A percentile compares a stretch with the other conserved stretches of the same genome.
phyloP scores from a whole-genome alignment of 1,139 yeast genomes.

The Zhuliangozyma blackwelliae region DNA sequence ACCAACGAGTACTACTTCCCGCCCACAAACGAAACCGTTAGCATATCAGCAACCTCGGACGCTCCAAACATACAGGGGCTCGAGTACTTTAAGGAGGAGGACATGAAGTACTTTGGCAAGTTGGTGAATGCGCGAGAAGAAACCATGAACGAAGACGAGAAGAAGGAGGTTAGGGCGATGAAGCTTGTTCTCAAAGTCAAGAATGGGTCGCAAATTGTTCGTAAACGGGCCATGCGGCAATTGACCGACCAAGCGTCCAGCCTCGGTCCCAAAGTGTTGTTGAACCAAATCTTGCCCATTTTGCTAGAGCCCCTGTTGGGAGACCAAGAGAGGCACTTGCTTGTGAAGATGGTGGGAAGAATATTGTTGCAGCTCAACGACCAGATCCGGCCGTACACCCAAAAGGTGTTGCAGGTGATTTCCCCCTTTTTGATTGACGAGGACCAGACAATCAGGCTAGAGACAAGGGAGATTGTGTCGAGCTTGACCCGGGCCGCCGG shows the following conservation, averaged over 20 bases:
- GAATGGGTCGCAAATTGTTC: constrained; percentile 65
- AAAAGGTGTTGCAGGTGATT: constrained; percentile 65
- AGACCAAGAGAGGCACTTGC: constrained; percentile 78
- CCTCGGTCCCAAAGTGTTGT: constrained; percentile 68
- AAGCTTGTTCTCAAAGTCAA: constrained; percentile 64
- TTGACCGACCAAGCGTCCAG: constrained; percentile 60
- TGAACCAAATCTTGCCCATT: constrained; percentile 69
- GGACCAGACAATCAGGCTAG: constrained; percentile 65
- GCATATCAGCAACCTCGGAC: constrained; percentile 26
- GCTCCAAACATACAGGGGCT: constrained; percentile 58
- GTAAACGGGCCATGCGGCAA: constrained; percentile 70
- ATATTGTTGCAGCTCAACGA: constrained; percentile 63
- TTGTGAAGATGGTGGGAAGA: constrained; percentile 73
- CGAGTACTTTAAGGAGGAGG: constrained; percentile 67
- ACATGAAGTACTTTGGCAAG: constrained; percentile 66
- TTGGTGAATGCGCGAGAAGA: constrained; percentile 39
- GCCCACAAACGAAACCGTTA: constrained; percentile 14
- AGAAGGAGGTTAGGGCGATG: constrained; percentile 53
- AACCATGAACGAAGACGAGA: constrained; percentile 45
- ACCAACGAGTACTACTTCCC: constrained; percentile 19
- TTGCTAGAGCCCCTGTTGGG: constrained; percentile 69
- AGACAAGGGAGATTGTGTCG: constrained; percentile 77
- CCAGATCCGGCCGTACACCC: constrained; percentile 67
- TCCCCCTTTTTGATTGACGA: constrained; percentile 82
- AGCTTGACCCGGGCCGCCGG: constrained; percentile 81